Base-by-base conservation (phyloP, 495 filamentous ascomycete species). In the Paragyromitra xinjiangensis region DNA sequence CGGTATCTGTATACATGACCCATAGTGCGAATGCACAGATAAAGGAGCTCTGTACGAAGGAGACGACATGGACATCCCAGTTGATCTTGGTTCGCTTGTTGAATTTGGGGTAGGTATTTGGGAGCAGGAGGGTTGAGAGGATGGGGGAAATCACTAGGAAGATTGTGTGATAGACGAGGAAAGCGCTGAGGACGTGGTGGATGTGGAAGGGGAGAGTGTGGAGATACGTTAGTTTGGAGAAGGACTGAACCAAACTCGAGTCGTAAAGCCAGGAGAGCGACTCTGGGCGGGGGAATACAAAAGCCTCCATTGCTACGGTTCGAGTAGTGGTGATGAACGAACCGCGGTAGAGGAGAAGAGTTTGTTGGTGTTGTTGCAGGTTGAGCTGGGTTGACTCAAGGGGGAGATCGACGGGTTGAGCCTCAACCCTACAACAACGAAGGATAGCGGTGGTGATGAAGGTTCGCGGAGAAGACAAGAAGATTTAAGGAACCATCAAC, bases 41-140 rank as follows among this genome's bases (percentile, higher is more conserved):
- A n/a, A 94, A 84, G 16, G 88, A 85, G 80, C 90, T 91, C 86
- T 99, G 95, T 19, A 93, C 85, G n/a, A 99, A 85, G 14, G 93
- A 97, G 26, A 98, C 96, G 80, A 98, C 92, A 83, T 98, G 95
- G 37, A 97, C 91, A 84, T 99, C 92, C 95, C 95, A 99, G 88
- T 95, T 98, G 76, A 95, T 85, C 83, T 88, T 90, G 62, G 92
- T 95, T 40, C 90, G 88, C 9, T 83, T 84, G 63, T 87, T 87
- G 69, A 97, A 85, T 40, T 86, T 85, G 12, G 87, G 84, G 85
- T 98, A 99, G 78, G 87, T 87, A 42, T 83, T 80, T n/a, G 94
- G 91, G 81, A 94, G 92, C 69, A 95, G 81, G 65, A 84, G 79
- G 56, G 84, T 84, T 62, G 93, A 97, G 62, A 98, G 69, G 40